These are phyloP conservation scores for Cercospora berteroae DNA, from an alignment of 2,329 filamentous ascomycete genomes.

Conservation along the genomic window DNA sequence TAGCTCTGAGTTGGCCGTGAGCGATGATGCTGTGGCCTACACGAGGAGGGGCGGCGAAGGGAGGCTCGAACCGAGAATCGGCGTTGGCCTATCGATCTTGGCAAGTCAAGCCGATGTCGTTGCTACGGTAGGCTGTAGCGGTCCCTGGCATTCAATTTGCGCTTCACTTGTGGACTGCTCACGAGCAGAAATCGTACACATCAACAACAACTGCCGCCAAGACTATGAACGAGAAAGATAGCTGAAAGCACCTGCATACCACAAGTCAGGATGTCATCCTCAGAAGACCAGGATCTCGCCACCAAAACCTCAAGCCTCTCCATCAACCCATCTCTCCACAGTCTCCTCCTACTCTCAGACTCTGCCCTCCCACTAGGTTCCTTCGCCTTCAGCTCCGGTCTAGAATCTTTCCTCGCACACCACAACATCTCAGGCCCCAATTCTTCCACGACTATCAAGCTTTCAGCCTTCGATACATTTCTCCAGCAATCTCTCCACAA, in stretches of 20 bases:
- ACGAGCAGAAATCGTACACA: background rate
- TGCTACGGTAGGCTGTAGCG: background rate
- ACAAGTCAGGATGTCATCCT: background rate
- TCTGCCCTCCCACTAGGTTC: slow-evolving; percentile 78
- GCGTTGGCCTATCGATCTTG: slow-evolving; percentile 13
- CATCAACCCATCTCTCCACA: slow-evolving; percentile 51
- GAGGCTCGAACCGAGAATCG: background rate
- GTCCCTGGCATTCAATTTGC: background rate
- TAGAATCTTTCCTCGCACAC: slow-evolving; percentile 80
- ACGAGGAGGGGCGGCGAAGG: slow-evolving; percentile 1
- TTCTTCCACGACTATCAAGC: slow-evolving; percentile 29
- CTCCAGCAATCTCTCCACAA: slow-evolving; percentile 68
- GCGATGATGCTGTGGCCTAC: slow-evolving; percentile 6
- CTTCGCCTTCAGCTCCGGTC: slow-evolving; percentile 81
- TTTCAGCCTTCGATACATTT: slow-evolving; percentile 60
- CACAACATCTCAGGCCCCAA: slow-evolving; percentile 31
- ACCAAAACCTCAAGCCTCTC: background rate
- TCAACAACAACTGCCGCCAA: background rate
- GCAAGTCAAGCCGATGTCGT: background rate
- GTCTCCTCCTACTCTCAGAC: slow-evolving; percentile 74
- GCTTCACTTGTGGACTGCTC: background rate
- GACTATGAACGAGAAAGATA: background rate
- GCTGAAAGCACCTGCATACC: background rate
- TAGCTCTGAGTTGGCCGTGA: slow-evolving; percentile 1
- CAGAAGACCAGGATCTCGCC: background rate